These are phyloP conservation scores for Ceratobasidium sp. DNA, from an alignment of 1,284 basidiomycete species.

Conservation along the genomic window DNA sequence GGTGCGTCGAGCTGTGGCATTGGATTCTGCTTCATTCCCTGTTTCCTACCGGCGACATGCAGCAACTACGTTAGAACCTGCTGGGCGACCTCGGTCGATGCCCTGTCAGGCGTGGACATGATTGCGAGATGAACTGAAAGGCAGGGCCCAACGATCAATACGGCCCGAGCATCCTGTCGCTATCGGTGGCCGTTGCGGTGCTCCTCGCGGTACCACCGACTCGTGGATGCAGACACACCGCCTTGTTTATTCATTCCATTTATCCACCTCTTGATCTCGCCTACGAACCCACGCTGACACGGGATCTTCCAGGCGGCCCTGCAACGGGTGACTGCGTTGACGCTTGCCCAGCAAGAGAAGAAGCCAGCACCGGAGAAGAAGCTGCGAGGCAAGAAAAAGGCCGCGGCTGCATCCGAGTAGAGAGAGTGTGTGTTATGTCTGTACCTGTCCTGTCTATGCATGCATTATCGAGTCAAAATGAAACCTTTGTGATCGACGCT, in stretches of 20 bases:
- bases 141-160: conserved; percentile 67
- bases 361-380: conserved; percentile 77
- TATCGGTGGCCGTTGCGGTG: conserved; percentile 71
- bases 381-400: conserved; percentile 72
- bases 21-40: too few species aligned
- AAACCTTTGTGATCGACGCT: not conserved
- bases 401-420: not conserved
- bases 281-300: too few species aligned
- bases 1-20: conserved; percentile 60
- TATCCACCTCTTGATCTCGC: too few species aligned
- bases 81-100: conserved; percentile 59
- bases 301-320: conserved; percentile 67
- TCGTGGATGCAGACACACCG: conserved; percentile 69
- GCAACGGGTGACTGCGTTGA: conserved; percentile 79
- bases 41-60: not conserved
- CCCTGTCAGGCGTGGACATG: conserved; percentile 84
- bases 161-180: conserved; percentile 67
- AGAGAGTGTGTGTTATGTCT: not conserved
- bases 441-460: not conserved
- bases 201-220: conserved; percentile 67
- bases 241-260: conserved; percentile 40
- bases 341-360: conserved; percentile 69
- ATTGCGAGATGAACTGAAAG: conserved; percentile 71
- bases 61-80: conserved; percentile 74
- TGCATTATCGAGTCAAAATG: conserved; percentile 1